Evolutionary conservation across 176 grass and related monocot species (phyloP).

Genomic region (Avena atlantica): DNA sequence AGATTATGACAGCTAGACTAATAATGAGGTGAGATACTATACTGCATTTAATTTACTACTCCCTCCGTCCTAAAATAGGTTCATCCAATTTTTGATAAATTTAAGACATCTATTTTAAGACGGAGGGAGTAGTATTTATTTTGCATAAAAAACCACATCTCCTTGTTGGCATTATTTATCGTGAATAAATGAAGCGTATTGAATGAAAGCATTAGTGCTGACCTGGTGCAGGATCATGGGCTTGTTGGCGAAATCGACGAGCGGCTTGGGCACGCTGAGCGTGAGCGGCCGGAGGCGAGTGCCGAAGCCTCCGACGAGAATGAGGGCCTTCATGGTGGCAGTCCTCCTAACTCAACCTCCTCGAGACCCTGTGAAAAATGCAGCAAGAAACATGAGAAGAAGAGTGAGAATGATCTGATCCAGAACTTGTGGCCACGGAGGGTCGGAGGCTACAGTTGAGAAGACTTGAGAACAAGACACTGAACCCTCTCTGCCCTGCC

Average conservation of each 20-base stretch:
- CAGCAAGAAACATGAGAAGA: constrained; percentile 27
- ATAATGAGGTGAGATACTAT: neutral
- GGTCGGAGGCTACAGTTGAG: neutral
- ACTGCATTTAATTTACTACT: neutral
- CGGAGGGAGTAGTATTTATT: too few relatives aligned
- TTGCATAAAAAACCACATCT: too few relatives aligned
- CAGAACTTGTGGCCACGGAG: constrained; percentile 13
- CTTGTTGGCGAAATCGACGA: constrained; percentile 97
- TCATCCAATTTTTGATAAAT: too few relatives aligned
- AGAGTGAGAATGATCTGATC: constrained; percentile 31
- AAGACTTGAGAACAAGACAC: neutral
- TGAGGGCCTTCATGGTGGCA: constrained; percentile 84
- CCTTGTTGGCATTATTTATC: too few relatives aligned
- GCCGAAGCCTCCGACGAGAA: constrained; percentile 93
- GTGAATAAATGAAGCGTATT: neutral
- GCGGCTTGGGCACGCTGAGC: constrained; percentile 91
- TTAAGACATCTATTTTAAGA: too few relatives aligned
- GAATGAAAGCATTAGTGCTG: constrained; percentile 15
- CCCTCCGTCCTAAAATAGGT: too few relatives aligned
- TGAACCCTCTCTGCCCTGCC: neutral
- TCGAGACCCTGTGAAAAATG: constrained; percentile 36
- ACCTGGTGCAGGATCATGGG: constrained; percentile 98
- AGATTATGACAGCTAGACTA: constrained; percentile 23
- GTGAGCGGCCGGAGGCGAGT: constrained; percentile 87
- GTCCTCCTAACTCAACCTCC: constrained; percentile 37